phyloP scores from a whole-genome alignment of 768 basidiomycete genomes.

The Kwoniella europaea region DNA sequence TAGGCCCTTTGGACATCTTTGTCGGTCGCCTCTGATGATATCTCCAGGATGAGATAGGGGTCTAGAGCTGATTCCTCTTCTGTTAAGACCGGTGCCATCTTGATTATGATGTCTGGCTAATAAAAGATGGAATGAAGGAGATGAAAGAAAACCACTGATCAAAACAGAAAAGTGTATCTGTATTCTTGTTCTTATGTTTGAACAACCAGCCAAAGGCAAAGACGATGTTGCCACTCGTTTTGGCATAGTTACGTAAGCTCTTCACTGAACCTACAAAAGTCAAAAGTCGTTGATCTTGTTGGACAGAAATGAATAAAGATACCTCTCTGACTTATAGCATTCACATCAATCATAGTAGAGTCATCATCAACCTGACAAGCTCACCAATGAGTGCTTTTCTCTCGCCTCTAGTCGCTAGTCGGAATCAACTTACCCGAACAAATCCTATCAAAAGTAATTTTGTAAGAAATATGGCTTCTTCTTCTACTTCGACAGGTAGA shows the following conservation, averaged over 20 bases:
- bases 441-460: not conserved
- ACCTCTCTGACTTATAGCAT: too few species aligned
- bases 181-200: not conserved
- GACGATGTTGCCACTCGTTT: conserved; percentile 4
- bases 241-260: too few species aligned
- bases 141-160: not conserved
- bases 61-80: conserved; percentile 54
- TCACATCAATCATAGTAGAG: too few species aligned
- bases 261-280: not conserved
- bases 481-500: not conserved
- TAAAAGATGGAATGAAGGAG: not conserved
- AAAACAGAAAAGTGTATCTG: not conserved
- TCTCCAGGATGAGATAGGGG: conserved; percentile 46
- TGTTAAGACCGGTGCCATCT: conserved; percentile 52
- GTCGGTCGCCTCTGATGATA: conserved; percentile 43
- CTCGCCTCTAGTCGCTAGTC: not conserved
- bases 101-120: not conserved
- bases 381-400: conserved; percentile 3
- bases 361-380: too few species aligned
- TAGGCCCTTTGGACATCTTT: conserved; percentile 51
- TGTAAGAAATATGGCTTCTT: conserved; percentile 3
- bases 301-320: too few species aligned
- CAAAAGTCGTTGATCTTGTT: not conserved
- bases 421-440: not conserved
- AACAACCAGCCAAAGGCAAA: not conserved